Base-by-base conservation (phyloP, 2,329 filamentous ascomycete genomes). In the Alternaria triticina region DNA sequence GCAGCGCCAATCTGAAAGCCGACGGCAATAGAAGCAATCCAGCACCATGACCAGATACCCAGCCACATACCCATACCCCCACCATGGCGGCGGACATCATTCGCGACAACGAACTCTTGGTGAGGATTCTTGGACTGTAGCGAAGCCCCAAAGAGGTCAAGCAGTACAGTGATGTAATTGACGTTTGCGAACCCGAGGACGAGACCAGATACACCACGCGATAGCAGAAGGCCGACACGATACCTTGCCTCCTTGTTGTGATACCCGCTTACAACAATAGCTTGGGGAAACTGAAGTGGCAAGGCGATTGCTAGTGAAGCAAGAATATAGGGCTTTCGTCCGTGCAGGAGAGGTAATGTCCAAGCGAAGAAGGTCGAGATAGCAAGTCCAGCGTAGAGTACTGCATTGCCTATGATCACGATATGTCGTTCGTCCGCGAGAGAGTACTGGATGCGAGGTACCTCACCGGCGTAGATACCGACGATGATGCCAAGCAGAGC, bases 51-150 rank as follows among this genome's bases (percentile, higher is more conserved):
- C 91, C 76, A 79, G 45, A 79, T 74, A 8, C 77, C 77, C 6
- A 94, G 58, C 92, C 91, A 94, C n/a, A 91, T 82, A 0, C 92
- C 92, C 82, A 94, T 89, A 0, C 92, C 91, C 12, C 91, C 91
- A 8, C 92, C 92, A 72, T 93, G 90, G 44, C 91, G 85, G 58
- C 91, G 87, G 17, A 91, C 86, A 76, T 94, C 91, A 69, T 87
- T 87, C 12, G 85, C 80, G 61, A 90, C 86, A 1, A 91, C 89
- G 20, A 91, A 81, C 72, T 93, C 91, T 78, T 92, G 89, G 71
- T 93, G 90, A 2, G 91, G 91, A 52, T 89, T 88, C 44, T 85
- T 83, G 71, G 89, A 91, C 84, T 92, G 91, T 22, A 94, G 80
- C 0, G 90, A 93, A 5, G 90, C 89, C 1, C 92, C 92, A 72